phyloP scores from a whole-genome alignment of 148 eudicot genomes.

The Simmondsia chinensis region DNA sequence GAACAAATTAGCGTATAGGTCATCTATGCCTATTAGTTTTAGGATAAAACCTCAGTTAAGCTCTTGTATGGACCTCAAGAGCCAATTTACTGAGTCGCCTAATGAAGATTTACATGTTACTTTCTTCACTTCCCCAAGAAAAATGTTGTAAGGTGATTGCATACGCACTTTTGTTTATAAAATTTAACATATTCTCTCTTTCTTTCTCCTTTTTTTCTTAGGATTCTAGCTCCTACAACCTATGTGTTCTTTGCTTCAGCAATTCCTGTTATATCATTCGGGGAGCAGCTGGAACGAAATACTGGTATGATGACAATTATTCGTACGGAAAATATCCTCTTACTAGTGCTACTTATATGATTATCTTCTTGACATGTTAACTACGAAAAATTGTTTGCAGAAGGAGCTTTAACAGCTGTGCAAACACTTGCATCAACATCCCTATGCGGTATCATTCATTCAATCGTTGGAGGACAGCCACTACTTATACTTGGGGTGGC shows the following conservation, averaged over 20 bases:
- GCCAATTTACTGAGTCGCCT: too few relatives aligned
- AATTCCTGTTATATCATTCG: slow-evolving; percentile 97
- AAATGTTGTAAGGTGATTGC: not conserved
- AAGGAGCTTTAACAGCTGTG: slow-evolving; percentile 88
- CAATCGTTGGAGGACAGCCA: slow-evolving; percentile 95
- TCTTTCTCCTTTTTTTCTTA: slow-evolving; percentile 13
- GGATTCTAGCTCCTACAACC: slow-evolving; percentile 97
- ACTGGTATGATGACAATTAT: slow-evolving; percentile 39
- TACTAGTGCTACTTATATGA: not conserved
- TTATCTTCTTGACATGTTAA: not conserved
- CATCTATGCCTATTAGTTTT: too few relatives aligned
- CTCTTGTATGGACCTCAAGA: too few relatives aligned
- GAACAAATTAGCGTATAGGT: too few relatives aligned
- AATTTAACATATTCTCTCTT: too few relatives aligned
- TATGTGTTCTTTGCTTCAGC: slow-evolving; percentile 98
- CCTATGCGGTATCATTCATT: slow-evolving; percentile 87
- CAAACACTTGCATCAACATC: slow-evolving; percentile 97
- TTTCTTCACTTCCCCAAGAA: too few relatives aligned
- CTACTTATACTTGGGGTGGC: slow-evolving; percentile 93
- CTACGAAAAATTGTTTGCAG: slow-evolving; percentile 25
- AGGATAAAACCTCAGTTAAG: too few relatives aligned
- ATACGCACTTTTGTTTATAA: not conserved
- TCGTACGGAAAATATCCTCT: slow-evolving; percentile 2
- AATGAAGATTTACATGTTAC: too few relatives aligned
- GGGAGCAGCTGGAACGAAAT: slow-evolving; percentile 90